phyloP scores from a whole-genome alignment of 768 basidiomycete genomes.

The Podaxis sp. region DNA sequence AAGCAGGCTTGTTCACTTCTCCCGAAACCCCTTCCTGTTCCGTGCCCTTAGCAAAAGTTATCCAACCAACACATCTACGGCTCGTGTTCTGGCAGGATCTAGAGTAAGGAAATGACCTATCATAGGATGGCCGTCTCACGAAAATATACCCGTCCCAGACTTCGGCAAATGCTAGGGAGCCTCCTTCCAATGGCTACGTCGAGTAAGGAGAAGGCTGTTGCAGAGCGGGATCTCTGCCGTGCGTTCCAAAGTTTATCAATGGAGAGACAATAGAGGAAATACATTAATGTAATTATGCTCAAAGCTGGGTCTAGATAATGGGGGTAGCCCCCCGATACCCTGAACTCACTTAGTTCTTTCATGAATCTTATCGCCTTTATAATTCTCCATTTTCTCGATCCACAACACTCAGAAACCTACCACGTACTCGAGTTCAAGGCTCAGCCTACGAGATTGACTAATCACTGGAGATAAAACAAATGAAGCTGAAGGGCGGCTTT shows the following conservation, averaged over 20 bases:
- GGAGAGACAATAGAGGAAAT: not conserved
- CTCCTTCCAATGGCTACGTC: not conserved
- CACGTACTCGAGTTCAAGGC: no score
- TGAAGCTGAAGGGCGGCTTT: no score
- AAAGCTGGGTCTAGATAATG: no score
- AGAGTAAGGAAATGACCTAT: not conserved
- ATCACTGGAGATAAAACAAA: no score
- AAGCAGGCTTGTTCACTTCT: constrained; percentile 47
- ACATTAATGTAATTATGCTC: no score
- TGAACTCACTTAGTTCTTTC: no score
- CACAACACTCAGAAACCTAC: no score
- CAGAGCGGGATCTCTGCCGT: not conserved
- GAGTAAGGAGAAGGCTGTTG: not conserved
- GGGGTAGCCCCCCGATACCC: no score
- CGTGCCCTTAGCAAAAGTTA: not conserved
- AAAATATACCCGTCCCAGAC: not conserved
- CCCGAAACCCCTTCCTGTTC: not conserved
- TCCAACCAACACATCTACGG: constrained; percentile 1
- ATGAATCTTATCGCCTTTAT: no score
- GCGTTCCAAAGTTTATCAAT: constrained; percentile 1
- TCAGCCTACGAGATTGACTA: no score
- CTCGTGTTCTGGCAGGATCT: constrained; percentile 1
- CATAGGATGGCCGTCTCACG: not conserved
- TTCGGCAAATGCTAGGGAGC: constrained; percentile 2
- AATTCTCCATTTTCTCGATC: no score